Evolutionary conservation across 2,329 filamentous ascomycete genomes (phyloP).

Genomic region (Penicillium decumbens): DNA sequence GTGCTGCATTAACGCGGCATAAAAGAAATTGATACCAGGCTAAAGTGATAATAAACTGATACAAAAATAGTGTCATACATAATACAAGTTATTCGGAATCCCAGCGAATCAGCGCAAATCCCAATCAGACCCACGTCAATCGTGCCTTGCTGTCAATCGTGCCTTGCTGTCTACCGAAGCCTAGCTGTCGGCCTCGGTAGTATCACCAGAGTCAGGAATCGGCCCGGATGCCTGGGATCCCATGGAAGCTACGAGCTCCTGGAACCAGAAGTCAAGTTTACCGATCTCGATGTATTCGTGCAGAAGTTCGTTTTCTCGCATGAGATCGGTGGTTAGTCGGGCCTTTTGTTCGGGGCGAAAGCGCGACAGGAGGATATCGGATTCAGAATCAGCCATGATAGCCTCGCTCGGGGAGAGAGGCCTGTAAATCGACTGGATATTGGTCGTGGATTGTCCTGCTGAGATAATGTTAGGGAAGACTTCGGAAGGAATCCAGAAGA

Average conservation of each 20-base stretch:
- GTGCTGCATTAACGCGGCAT: neutral
- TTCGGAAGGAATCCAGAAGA: neutral
- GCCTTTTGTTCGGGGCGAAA: conserved; percentile 61
- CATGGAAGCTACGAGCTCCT: conserved; percentile 26
- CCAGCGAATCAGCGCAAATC: neutral
- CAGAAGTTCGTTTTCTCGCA: conserved; percentile 65
- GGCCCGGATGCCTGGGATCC: conserved; percentile 9
- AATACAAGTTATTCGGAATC: conserved; percentile 2
- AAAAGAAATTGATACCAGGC: too few relatives aligned
- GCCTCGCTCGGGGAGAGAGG: conserved; percentile 28
- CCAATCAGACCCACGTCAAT: conserved; percentile 4
- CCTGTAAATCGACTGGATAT: conserved; percentile 20
- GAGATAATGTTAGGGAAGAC: conserved; percentile 7
- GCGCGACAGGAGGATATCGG: conserved; percentile 49
- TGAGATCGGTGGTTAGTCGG: conserved; percentile 67
- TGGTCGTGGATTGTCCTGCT: conserved; percentile 16
- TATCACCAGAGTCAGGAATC: neutral
- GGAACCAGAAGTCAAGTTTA: conserved; percentile 66
- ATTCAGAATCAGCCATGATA: conserved; percentile 28
- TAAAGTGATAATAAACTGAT: too few relatives aligned
- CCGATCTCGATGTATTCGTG: conserved; percentile 61
- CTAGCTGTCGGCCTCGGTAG: neutral
- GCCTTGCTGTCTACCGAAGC: conserved; percentile 2
- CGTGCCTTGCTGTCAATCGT: conserved; percentile 5
- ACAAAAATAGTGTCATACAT: neutral